Percentiles rank a stretch among this genome's conserved stretches.
These are phyloP conservation scores for Candida xiaguanensis DNA, from an alignment of 805 yeast species.

Conservation along the genomic window DNA sequence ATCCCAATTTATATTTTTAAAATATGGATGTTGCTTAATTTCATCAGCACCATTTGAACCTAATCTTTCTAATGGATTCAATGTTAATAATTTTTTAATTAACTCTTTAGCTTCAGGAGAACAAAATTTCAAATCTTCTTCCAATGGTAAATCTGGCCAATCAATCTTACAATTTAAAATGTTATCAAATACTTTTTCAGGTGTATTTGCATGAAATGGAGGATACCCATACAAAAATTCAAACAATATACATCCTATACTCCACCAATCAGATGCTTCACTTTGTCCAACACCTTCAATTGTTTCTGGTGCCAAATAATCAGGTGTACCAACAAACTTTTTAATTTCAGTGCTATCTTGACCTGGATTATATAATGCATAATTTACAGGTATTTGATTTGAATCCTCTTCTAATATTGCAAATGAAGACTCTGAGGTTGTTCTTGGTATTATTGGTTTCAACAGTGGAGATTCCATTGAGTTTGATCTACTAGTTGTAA, in stretches of 20 bases:
- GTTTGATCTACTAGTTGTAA: conserved; percentile 35
- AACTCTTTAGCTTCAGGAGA: conserved; percentile 71
- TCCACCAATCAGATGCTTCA: conserved; percentile 97
- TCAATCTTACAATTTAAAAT: conserved; percentile 70
- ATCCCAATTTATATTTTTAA: conserved; percentile 71
- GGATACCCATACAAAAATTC: conserved; percentile 92
- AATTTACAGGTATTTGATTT: conserved; percentile 21
- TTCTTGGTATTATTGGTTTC: conserved; percentile 44
- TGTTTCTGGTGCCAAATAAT: conserved; percentile 95
- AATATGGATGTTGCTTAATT: conserved; percentile 75
- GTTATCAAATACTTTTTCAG: conserved; percentile 77
- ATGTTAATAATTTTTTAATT: conserved; percentile 55
- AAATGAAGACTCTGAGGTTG: conserved; percentile 57
- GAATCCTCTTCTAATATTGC: conserved; percentile 51
- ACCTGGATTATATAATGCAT: conserved; percentile 74
- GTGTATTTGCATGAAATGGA: conserved; percentile 83
- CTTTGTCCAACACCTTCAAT: conserved; percentile 80
- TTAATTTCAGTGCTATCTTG: conserved; percentile 42
- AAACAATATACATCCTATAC: conserved; percentile 91
- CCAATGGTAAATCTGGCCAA: conserved; percentile 73
- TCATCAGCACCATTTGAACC: conserved; percentile 81
- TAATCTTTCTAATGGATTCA: conserved; percentile 64
- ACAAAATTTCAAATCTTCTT: conserved; percentile 50
- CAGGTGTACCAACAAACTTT: conserved; percentile 94
- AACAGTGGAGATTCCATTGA: conserved; percentile 46